Conservation (phyloP, 345 rosid genomes). For the Anastatica hierochuntica region DNA sequence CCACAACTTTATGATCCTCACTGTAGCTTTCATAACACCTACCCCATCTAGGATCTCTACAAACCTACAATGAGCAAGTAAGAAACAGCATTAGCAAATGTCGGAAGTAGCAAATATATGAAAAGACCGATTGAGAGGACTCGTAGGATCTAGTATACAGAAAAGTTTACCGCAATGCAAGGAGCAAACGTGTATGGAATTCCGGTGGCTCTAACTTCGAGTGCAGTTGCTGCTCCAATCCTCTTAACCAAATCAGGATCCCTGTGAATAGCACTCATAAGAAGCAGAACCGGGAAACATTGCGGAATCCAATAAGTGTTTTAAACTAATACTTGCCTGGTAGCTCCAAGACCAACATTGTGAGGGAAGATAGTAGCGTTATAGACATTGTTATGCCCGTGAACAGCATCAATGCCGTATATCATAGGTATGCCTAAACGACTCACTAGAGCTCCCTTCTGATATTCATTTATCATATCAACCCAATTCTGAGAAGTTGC, state of each 20-base stretch:
- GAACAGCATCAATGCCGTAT: conserved; percentile 92
- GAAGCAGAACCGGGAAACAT: neutral
- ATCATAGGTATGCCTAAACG: conserved; percentile 89
- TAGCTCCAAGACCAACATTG: conserved; percentile 84
- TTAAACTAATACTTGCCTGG: conserved; percentile 43
- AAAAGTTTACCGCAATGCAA: conserved; percentile 72
- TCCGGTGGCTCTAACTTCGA: conserved; percentile 97
- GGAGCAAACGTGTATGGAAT: conserved; percentile 92
- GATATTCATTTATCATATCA: conserved; percentile 59
- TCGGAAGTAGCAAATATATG: neutral
- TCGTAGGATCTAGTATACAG: neutral
- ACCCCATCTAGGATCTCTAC: conserved; percentile 99
- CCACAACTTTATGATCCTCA: conserved; percentile 74
- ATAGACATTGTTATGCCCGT: conserved; percentile 84
- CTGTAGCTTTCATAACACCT: conserved; percentile 95
- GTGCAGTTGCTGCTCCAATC: conserved; percentile 93
- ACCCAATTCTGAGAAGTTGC: conserved; percentile 74
- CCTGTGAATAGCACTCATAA: conserved; percentile 28
- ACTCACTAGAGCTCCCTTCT: conserved; percentile 58
- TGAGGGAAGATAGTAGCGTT: conserved; percentile 90
- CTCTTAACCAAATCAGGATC: conserved; percentile 77
- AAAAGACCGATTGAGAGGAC: neutral
- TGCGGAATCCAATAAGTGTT: neutral
- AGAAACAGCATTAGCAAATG: conserved; percentile 1
- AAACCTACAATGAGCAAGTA: conserved; percentile 48